Conservation (phyloP, 2,329 filamentous ascomycete species). For the Cercospora sesami region DNA sequence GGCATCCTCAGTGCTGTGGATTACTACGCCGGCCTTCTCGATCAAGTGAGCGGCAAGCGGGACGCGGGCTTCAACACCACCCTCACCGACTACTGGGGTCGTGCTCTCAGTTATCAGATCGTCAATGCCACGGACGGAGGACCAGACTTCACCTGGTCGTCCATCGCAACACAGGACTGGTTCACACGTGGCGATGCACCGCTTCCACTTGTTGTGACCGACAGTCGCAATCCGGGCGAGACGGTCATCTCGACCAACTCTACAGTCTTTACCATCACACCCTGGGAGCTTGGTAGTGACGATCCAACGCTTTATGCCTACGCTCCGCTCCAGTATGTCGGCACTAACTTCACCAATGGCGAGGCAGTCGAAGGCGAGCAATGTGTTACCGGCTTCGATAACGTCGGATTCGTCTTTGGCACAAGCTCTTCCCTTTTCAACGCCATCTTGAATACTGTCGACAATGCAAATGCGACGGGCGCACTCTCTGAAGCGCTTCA, state of each 20-base stretch:
- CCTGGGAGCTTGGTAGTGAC: constrained; percentile 75
- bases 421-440: constrained; percentile 87
- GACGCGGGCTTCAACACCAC: constrained; percentile 67
- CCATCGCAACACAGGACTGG: constrained; percentile 63
- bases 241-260: constrained; percentile 66
- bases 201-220: constrained; percentile 71
- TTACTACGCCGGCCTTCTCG: constrained; percentile 63
- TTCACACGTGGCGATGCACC: constrained; percentile 66
- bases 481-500: constrained; percentile 45
- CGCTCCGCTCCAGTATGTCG: constrained; percentile 68
- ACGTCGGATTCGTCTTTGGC: constrained; percentile 79
- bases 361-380: constrained; percentile 52
- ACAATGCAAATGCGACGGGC: constrained; percentile 48
- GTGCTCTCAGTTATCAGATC: constrained; percentile 82
- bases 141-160: constrained; percentile 77
- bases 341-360: constrained; percentile 69
- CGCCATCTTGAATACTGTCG: constrained; percentile 66
- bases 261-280: constrained; percentile 75
- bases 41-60: constrained; percentile 61
- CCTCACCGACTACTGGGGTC: constrained; percentile 81
- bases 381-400: constrained; percentile 80
- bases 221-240: constrained; percentile 65
- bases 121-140: constrained; percentile 75
- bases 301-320: constrained; percentile 73
- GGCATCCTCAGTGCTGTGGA: constrained; percentile 55